Conservation (phyloP, 2,329 filamentous ascomycete genomes). For the Penicillium occitanis region DNA sequence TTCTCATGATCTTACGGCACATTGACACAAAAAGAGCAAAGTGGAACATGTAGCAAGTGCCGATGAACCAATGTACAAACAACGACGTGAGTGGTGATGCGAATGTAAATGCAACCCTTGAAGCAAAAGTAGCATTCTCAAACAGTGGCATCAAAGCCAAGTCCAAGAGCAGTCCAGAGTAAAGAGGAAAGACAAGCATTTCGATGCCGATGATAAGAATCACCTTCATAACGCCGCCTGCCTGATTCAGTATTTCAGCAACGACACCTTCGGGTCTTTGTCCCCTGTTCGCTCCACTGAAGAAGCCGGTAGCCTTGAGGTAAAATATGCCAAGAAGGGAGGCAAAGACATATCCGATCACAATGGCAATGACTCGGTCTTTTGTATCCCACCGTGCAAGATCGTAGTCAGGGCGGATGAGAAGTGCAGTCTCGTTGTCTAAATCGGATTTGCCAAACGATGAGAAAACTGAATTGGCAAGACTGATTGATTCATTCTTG, state of each 20-base stretch:
- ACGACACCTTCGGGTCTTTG: slow-evolving; percentile 67
- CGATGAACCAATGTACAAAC: slow-evolving; percentile 98
- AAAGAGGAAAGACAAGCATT: slow-evolving; percentile 95
- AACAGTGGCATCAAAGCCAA: slow-evolving; percentile 86
- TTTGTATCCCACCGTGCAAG: slow-evolving; percentile 69
- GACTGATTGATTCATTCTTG: slow-evolving; percentile 24
- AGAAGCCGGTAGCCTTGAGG: slow-evolving; percentile 68
- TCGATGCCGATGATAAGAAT: slow-evolving; percentile 98
- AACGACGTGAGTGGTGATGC: slow-evolving; percentile 83
- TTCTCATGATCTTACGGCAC: slow-evolving; percentile 97
- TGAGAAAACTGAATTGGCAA: not conserved
- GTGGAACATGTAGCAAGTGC: slow-evolving; percentile 99
- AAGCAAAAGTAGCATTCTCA: slow-evolving; percentile 72
- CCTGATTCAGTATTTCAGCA: slow-evolving; percentile 83
- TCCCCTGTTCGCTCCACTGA: slow-evolving; percentile 59
- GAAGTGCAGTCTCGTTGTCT: slow-evolving; percentile 28
- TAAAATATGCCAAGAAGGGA: slow-evolving; percentile 75
- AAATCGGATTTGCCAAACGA: slow-evolving; percentile 25
- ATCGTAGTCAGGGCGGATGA: slow-evolving; percentile 52
- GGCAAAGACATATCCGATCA: slow-evolving; percentile 77
- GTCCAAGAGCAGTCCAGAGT: slow-evolving; percentile 90
- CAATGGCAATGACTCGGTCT: slow-evolving; percentile 69
- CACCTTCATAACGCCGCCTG: slow-evolving; percentile 95
- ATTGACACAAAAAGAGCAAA: slow-evolving; percentile 98
- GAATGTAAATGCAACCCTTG: slow-evolving; percentile 74